Conservation (phyloP, 345 rosid species). For the Corchorus capsularis region DNA sequence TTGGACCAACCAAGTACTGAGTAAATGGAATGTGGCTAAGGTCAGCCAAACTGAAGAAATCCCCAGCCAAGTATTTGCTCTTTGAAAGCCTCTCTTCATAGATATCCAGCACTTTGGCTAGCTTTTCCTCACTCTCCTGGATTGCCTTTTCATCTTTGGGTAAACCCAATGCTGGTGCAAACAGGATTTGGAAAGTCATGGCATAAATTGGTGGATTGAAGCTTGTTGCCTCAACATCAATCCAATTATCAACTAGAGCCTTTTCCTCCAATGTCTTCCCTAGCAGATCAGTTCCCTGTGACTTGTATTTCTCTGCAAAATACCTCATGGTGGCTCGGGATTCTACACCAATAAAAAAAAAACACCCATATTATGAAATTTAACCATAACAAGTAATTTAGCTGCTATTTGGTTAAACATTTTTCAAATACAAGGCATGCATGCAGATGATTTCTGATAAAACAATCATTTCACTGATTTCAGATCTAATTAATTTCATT, state of each 20-base stretch:
- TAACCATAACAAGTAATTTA: neutral
- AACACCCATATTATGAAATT: neutral
- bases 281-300: conserved; percentile 46
- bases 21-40: conserved; percentile 63
- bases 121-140: conserved; percentile 65
- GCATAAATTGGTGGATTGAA: conserved; percentile 51
- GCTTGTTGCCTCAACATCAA: conserved; percentile 58
- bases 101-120: conserved; percentile 48
- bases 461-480: too few species aligned
- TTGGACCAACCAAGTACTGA: conserved; percentile 56
- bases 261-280: conserved; percentile 47
- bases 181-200: conserved; percentile 45
- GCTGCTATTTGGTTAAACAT: neutral
- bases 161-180: conserved; percentile 45
- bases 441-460: neutral
- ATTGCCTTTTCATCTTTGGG: conserved; percentile 46
- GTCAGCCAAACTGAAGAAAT: conserved; percentile 72
- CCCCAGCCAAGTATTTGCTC: conserved; percentile 69
- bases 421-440: neutral
- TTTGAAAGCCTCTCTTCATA: conserved; percentile 63
- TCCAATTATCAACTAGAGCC: conserved; percentile 72
- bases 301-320: conserved; percentile 61
- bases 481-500: too few species aligned
- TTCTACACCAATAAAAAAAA: conserved; percentile 34
- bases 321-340: conserved; percentile 73